Evolutionary conservation across 1,284 basidiomycete genomes (phyloP), one percentile per base, ranked within the genome.

Genomic region (Ceratobasidium sp.): DNA sequence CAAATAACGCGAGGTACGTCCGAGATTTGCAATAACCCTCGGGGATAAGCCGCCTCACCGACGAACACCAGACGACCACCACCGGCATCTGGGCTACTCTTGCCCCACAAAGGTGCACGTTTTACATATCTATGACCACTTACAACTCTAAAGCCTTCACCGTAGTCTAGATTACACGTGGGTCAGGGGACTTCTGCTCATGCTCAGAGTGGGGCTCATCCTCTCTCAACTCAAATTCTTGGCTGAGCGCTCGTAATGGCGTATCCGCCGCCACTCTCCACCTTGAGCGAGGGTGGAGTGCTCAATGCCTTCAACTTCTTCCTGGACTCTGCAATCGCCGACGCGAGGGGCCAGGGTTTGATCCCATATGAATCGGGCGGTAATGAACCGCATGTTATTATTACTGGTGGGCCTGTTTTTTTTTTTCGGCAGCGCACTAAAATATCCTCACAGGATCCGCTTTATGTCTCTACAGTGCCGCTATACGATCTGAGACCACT

Each of bases 391-490:
- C 22, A 7, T 54, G 25, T 32, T 56, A 56, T 25, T 13, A 13
- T 56, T 32, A 56, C 52, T n/a, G n/a, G n/a, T n/a, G n/a, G n/a
- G n/a, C n/a, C n/a, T n/a, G n/a, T n/a, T n/a, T n/a, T n/a, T n/a
- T n/a, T n/a, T n/a, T n/a, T n/a, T n/a, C n/a, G n/a, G n/a, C n/a
- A 4, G 40, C 8, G 40, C 40, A 62, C 40, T 22, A 13, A 62
- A 19, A 25, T 6, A 3, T 44, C 7, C 19, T 25, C 15, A 6
- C n/a, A 62, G 61, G 61, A 13, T 62, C 34, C 25, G 37, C 61
- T 17, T 40, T 62, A 25, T 62, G 61, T 43, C 61, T 62, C 40
- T 62, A 44, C 40, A 25, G 44, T 25, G 40, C 61, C 22, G 61
- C 61, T 25, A 25, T 40, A 4, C 2, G 40, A 6, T 62, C 61